These are phyloP conservation scores for Candida pseudoglaebosa DNA, from an alignment of 805 yeast species.

Conservation along the genomic window DNA sequence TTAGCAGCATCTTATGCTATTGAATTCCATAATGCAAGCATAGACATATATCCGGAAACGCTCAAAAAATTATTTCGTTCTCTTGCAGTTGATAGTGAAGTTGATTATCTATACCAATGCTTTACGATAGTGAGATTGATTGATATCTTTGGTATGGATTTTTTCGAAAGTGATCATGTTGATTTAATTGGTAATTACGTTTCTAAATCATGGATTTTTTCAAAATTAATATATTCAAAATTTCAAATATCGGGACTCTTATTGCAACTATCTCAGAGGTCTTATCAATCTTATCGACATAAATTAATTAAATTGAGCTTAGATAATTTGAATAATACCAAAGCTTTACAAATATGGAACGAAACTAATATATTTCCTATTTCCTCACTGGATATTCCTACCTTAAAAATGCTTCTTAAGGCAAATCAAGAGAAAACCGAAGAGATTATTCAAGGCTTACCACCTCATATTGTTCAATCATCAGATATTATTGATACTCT, in stretches of 20 bases:
- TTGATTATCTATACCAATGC: constrained; percentile 8
- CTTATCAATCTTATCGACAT: not conserved
- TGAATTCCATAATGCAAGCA: constrained; percentile 5
- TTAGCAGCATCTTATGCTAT: constrained; percentile 18
- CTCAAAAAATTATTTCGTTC: constrained; percentile 9
- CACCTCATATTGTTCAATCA: not conserved
- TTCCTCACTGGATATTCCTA: not conserved
- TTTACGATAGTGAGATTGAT: constrained; percentile 12
- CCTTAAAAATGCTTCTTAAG: not conserved
- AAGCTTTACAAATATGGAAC: constrained; percentile 2
- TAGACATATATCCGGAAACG: constrained; percentile 2
- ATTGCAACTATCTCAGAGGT: not conserved
- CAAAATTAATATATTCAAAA: not conserved
- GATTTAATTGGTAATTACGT: constrained; percentile 1
- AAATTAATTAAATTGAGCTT: not conserved
- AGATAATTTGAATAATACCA: not conserved
- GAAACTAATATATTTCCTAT: not conserved
- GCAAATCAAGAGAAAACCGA: not conserved
- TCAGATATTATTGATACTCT: constrained; percentile 8
- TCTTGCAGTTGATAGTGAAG: constrained; percentile 10
- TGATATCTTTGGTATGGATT: constrained; percentile 3
- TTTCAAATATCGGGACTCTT: not conserved
- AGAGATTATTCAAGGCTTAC: not conserved
- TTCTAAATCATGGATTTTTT: not conserved
- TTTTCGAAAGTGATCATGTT: constrained; percentile 4